Conservation (phyloP, 2,329 filamentous ascomycete genomes). For the Beauveria asiatica region DNA sequence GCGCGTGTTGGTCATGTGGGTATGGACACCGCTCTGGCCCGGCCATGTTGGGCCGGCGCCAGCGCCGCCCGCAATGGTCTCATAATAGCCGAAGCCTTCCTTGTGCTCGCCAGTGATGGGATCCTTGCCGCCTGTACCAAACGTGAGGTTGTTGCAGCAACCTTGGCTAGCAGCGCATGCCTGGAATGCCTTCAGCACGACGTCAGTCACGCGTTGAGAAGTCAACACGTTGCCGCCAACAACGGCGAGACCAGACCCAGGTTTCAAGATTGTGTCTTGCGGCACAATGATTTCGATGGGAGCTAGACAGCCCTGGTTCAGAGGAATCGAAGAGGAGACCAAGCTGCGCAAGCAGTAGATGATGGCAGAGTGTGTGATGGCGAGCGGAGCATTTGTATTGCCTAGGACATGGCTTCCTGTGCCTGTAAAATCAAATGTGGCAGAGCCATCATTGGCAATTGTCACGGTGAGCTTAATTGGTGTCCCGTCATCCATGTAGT, state of each 20-base stretch:
- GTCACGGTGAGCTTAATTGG: conserved; percentile 67
- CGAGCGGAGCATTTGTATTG: conserved; percentile 26
- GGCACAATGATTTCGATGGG: conserved; percentile 71
- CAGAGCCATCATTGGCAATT: conserved; percentile 67
- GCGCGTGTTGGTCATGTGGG: conserved; percentile 79
- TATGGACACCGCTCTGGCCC: conserved; percentile 69
- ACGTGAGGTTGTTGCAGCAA: conserved; percentile 78
- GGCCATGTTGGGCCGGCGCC: conserved; percentile 67
- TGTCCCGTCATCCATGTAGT: conserved; percentile 78
- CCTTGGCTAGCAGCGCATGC: conserved; percentile 74
- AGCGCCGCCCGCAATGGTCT: conserved; percentile 71
- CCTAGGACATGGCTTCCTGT: conserved; percentile 24
- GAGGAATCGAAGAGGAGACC: conserved; percentile 71
- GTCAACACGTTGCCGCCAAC: conserved; percentile 80
- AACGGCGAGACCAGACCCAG: conserved; percentile 68
- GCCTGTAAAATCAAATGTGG: conserved; percentile 48
- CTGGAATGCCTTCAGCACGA: conserved; percentile 70
- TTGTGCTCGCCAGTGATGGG: conserved; percentile 39
- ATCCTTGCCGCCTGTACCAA: conserved; percentile 67
- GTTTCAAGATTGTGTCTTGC: conserved; percentile 62
- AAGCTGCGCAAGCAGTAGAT: conserved; percentile 79
- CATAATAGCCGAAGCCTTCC: conserved; percentile 74
- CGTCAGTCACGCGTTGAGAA: conserved; percentile 71
- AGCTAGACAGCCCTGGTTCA: conserved; percentile 77
- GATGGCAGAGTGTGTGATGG: conserved; percentile 48